phyloP scores from a whole-genome alignment of 164 flowering plant genomes.

The Nymphaea colorata region DNA sequence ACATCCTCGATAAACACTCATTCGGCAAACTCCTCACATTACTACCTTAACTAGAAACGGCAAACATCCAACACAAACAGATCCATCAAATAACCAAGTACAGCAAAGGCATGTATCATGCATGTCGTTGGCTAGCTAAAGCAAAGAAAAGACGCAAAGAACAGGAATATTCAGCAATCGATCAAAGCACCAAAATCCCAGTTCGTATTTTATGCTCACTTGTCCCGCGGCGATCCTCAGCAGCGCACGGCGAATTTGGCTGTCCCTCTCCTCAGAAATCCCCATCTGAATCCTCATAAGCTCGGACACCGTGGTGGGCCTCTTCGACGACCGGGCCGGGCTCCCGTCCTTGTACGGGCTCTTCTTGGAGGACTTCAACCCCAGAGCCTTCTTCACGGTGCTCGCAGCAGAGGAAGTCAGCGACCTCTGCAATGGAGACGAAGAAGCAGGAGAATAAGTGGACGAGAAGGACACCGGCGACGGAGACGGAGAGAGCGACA shows the following conservation, averaged over 20 bases:
- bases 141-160: too few relatives aligned
- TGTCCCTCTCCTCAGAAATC: constrained; percentile 71
- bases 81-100: too few relatives aligned
- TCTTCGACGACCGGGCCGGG: constrained; percentile 21
- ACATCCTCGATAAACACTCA: too few relatives aligned
- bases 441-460: constrained; percentile 7
- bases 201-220: constrained; percentile 22
- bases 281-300: constrained; percentile 75
- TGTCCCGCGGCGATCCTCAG: constrained; percentile 76
- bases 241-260: constrained; percentile 58
- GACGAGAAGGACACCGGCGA: constrained; percentile 1
- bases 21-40: too few relatives aligned
- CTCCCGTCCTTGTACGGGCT: constrained; percentile 17
- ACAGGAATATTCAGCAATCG: background rate
- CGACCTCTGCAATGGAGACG: constrained; percentile 49
- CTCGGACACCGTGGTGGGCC: constrained; percentile 53
- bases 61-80: too few relatives aligned
- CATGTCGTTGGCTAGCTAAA: too few relatives aligned
- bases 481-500: constrained; percentile 12
- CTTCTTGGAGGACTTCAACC: constrained; percentile 25
- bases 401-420: constrained; percentile 64
- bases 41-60: too few relatives aligned
- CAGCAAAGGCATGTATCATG: too few relatives aligned
- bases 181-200: background rate
- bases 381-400: constrained; percentile 68